Conservation (phyloP, 306 rosid genomes). For the Dalbergia cultrata region DNA sequence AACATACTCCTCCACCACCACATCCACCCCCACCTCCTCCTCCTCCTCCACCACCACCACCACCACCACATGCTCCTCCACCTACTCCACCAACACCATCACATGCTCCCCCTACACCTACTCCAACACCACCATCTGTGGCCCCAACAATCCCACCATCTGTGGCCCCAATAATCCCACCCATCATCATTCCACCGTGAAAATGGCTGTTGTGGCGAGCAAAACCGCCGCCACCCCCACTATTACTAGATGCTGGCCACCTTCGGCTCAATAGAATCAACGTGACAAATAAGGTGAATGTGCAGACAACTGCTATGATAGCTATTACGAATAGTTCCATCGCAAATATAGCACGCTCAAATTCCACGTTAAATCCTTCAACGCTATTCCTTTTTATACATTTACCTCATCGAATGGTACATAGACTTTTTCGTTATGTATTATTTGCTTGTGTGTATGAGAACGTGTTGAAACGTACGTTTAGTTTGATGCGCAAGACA, state of each 20-base stretch:
- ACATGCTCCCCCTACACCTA: background rate
- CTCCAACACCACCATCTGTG: background rate
- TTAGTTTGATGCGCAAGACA: background rate
- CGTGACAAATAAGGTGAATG: background rate
- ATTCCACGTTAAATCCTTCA: background rate
- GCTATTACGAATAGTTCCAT: slow-evolving; percentile 40
- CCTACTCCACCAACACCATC: slow-evolving; percentile 13
- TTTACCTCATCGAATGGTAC: background rate
- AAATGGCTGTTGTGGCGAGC: background rate
- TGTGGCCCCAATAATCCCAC: slow-evolving; percentile 12
- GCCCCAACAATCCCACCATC: no score
- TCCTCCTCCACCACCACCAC: background rate
- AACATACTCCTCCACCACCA: slow-evolving; percentile 19
- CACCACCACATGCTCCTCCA: slow-evolving; percentile 9
- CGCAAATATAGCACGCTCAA: background rate
- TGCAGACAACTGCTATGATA: slow-evolving; percentile 32
- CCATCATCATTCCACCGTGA: slow-evolving; percentile 17
- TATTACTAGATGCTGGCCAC: background rate
- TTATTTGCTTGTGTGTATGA: background rate
- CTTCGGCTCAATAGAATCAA: slow-evolving; percentile 19
- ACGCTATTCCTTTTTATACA: slow-evolving; percentile 12
- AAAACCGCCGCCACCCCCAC: slow-evolving; percentile 17
- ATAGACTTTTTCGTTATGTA: background rate
- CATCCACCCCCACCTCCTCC: no score
- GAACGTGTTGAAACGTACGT: no score